Evolutionary conservation across 805 yeast genomes (phyloP), one percentile per base, ranked within the genome.

Genomic region (Sporopachydermia quercuum): DNA sequence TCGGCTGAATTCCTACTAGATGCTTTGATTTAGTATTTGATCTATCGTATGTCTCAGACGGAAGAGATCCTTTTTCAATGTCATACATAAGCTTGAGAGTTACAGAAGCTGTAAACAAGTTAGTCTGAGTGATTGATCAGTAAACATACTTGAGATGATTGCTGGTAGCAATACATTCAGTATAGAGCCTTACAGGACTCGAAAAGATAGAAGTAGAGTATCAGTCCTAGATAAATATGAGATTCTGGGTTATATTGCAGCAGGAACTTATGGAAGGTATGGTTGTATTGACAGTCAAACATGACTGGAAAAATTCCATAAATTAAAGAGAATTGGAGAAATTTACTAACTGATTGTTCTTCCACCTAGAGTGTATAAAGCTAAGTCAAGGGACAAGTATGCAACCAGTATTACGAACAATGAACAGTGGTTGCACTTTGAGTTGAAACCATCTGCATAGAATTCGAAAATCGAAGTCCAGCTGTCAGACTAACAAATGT

Each of bases 221-320:
- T 76, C 82, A 2, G 95, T 91, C 3, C 61, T 85, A n/a, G 78
- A 79, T 39, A 80, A 78, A 49, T 91, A 87, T 58, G 87, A 80
- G 45, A 79, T 91, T 43, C 60, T 86, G 14, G 98, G 98, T 0
- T 91, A 91, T 58, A 91, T 91, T 43, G 98, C 98, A 1, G 96
- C 98, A 0, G 98, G 98, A 34, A 91, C 98, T 0, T 91, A 91
- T 57, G 98, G 98, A 42, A 40, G 53, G 49, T 43, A 13, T 6
- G 46, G n/a, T 43, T 15, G 15, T 11, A 34, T 14, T 3, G 3
- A n/a, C 33, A 23, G 11, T 23, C 11, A 23, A 23, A n/a, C 33
- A 11, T n/a, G 33, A 23, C 33, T 23, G 11, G 13, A n/a, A 23
- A n/a, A 11, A 23, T 23, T 23, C 33, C 13, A n/a, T n/a, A 23